Base-by-base conservation (phyloP, 1,284 basidiomycete species). In the Ustilago crameri region DNA sequence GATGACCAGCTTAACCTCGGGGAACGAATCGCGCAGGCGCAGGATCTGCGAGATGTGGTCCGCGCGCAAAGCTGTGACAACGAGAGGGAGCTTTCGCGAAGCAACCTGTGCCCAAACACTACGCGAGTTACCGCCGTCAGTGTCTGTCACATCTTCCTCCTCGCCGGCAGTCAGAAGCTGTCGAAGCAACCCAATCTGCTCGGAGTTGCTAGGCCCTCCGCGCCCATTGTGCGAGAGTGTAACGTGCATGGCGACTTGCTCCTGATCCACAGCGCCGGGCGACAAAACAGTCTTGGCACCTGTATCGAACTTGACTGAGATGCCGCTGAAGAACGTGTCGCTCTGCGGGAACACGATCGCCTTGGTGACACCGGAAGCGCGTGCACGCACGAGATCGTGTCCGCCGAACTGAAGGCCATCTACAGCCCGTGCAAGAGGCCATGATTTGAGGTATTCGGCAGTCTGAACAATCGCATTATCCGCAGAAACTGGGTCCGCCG, bases 21-120 rank as follows among this genome's bases (percentile, higher is more conserved):
- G 91, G 18, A 91, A 87, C 63, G 92, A 88, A 17, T 86, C 85
- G 85, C 93, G 92, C 55, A 95, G 84, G 32, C 88, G 85, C 40
- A 95, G 84, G 15, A 96, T 82, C 3, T 89, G 87, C 0, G 90
- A 90, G 85, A 93, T 92, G 62, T 88, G 85, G 76, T 93, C 91
- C 0, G 90, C 90, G 68, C 86, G 89, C 68, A 89, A 84, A 1
- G 90, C 90, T 10, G 89, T 86, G 12, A 93, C 85, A 2, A 94
- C 89, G 42, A 91, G 80, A 2, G 91, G 89, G 83, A 88, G 62
- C 82, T 87, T 62, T 82, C 89, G 88, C 83, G 80, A 17, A 0
- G 66, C 42, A 5, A 74, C 77, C 1, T 75, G 68, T 9, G 51
- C 62, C 58, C 68, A 70, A 2, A 45, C 56, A 14, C 37, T 30